A percentile compares a stretch with the other conserved stretches of the same genome.
These are phyloP conservation scores for Macrocybe gigantea DNA, from an alignment of 768 basidiomycete genomes.

Conservation along the genomic window DNA sequence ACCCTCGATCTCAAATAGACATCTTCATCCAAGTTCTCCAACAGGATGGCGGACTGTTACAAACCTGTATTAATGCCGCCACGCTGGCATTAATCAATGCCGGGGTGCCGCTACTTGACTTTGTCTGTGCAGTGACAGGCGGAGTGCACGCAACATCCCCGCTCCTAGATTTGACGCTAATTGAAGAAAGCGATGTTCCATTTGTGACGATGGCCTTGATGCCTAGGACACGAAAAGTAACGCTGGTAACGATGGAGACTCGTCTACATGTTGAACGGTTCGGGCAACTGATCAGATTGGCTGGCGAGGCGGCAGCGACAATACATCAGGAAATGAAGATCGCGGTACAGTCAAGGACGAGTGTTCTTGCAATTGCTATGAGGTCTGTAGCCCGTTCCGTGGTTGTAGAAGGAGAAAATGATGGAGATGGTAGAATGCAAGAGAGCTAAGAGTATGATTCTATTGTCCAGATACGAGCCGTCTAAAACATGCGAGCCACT, in stretches of 20 bases:
- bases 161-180: slow-evolving; percentile 78
- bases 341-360: slow-evolving; percentile 61
- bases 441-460: slow-evolving; percentile 21
- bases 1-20: slow-evolving; percentile 93
- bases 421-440: slow-evolving; percentile 33
- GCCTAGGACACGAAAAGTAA: slow-evolving; percentile 81
- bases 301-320: slow-evolving; percentile 68
- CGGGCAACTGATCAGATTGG: slow-evolving; percentile 80
- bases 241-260: slow-evolving; percentile 90
- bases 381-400: slow-evolving; percentile 33
- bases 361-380: slow-evolving; percentile 57
- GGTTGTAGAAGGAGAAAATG: slow-evolving; percentile 22
- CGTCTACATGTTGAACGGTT: slow-evolving; percentile 90
- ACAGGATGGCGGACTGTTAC: slow-evolving; percentile 88
- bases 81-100: slow-evolving; percentile 88
- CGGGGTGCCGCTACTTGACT: slow-evolving; percentile 87
- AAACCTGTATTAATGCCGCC: slow-evolving; percentile 91
- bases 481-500: slow-evolving; percentile 89
- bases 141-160: slow-evolving; percentile 80
- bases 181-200: slow-evolving; percentile 91
- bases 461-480: slow-evolving; percentile 40
- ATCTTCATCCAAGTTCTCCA: slow-evolving; percentile 90
- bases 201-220: slow-evolving; percentile 85
- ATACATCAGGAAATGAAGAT: slow-evolving; percentile 81
- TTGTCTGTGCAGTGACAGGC: slow-evolving; percentile 84